A percentile compares a stretch with the other conserved stretches of the same genome.
These are phyloP conservation scores for Rubroshorea leprosula DNA, from an alignment of 345 rosid genomes.

Conservation along the genomic window DNA sequence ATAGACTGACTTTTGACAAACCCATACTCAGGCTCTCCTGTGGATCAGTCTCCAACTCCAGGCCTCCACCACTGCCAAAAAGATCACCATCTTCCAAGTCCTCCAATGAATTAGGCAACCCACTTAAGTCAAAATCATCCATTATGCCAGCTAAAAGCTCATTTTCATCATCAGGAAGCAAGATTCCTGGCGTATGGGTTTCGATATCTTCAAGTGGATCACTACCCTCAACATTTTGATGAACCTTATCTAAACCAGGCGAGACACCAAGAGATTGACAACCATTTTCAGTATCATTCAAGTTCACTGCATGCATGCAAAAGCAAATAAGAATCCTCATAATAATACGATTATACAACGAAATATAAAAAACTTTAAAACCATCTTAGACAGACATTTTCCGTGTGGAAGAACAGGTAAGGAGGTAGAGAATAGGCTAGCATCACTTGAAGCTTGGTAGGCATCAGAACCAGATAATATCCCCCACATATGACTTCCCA, in stretches of 20 bases:
- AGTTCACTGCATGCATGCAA: conserved; percentile 40
- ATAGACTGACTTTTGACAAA: conserved; percentile 34
- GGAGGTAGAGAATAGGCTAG: conserved; percentile 63
- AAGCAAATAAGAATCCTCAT: conserved; percentile 17
- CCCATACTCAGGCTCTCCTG: conserved; percentile 43
- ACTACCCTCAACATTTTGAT: conserved; percentile 21
- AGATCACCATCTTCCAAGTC: conserved; percentile 70
- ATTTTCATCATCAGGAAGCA: conserved; percentile 68
- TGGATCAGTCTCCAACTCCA: conserved; percentile 54
- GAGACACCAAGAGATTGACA: conserved; percentile 33
- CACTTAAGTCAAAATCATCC: conserved; percentile 61
- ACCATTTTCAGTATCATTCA: conserved; percentile 26
- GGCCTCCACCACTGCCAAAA: conserved; percentile 69
- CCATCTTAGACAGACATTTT: conserved; percentile 36
- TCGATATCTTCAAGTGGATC: conserved; percentile 34
- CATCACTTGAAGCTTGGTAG: conserved; percentile 40
- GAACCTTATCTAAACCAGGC: conserved; percentile 23
- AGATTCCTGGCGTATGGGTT: conserved; percentile 32
- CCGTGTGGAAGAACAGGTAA: conserved; percentile 60
- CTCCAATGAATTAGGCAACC: conserved; percentile 50
- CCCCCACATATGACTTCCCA: conserved; percentile 32
- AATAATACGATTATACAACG: neutral
- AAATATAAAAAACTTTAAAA: neutral
- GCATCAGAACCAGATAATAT: conserved; percentile 30
- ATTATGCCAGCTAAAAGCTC: conserved; percentile 60